These are phyloP conservation scores for Prunus armeniaca DNA, from an alignment of 306 rosid genomes.

Conservation along the genomic window DNA sequence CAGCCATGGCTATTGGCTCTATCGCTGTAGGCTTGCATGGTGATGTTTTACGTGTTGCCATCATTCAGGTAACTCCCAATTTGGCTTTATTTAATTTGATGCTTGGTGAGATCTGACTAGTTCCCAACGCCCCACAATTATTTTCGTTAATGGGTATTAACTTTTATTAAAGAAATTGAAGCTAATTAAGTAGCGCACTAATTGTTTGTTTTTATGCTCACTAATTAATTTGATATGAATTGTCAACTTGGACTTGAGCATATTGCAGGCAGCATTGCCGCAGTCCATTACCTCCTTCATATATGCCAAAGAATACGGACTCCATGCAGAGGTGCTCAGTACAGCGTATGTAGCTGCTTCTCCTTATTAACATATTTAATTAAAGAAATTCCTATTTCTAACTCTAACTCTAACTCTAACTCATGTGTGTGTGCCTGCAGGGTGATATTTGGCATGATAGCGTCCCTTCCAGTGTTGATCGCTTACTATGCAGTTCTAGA, in stretches of 20 bases:
- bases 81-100: background rate
- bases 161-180: background rate
- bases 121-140: background rate
- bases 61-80: conserved; percentile 57
- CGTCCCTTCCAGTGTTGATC: conserved; percentile 68
- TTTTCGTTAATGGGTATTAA: background rate
- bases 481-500: conserved; percentile 70
- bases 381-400: no score
- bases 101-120: conserved; percentile 18
- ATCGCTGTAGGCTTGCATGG: conserved; percentile 76
- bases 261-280: conserved; percentile 82
- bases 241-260: background rate
- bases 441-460: conserved; percentile 83
- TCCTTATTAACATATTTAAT: background rate
- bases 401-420: no score
- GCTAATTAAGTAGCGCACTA: background rate
- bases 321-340: conserved; percentile 86
- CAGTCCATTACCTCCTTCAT: conserved; percentile 95
- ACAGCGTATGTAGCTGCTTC: conserved; percentile 71
- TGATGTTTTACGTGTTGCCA: conserved; percentile 73
- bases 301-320: conserved; percentile 77
- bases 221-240: background rate
- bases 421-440: conserved; percentile 30
- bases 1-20: conserved; percentile 84
- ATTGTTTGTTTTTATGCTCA: background rate